Percentiles rank a stretch among this genome's conserved stretches.
Conservation (phyloP, 305 asterid species). For the Fraxinus latifolia region DNA sequence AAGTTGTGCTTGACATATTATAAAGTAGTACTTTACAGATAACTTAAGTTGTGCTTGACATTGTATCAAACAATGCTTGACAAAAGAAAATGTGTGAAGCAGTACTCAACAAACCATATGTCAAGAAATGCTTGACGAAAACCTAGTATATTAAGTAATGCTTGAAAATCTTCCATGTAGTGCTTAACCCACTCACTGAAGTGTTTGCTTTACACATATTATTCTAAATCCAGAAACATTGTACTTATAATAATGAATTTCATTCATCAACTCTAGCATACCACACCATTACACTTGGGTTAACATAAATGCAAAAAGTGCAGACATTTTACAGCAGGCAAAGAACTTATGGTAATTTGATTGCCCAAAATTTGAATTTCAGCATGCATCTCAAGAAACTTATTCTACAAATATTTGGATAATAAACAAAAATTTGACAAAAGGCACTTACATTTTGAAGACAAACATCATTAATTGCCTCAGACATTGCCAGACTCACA, state of each 20-base stretch:
- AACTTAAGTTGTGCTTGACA: not conserved
- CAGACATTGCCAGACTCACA: constrained; percentile 79
- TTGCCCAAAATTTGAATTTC: constrained; percentile 1
- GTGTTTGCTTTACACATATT: not conserved
- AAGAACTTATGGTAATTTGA: not conserved
- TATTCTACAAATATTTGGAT: not conserved
- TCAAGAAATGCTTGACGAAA: not conserved
- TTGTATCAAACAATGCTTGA: not conserved
- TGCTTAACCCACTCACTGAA: not conserved
- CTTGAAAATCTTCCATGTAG: not conserved
- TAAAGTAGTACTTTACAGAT: not conserved
- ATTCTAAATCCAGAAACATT: not conserved
- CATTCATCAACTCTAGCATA: not conserved
- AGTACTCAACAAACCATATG: not conserved
- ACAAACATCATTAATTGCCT: constrained; percentile 76
- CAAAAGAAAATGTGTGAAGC: not conserved
- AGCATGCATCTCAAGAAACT: not conserved
- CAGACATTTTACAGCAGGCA: not conserved
- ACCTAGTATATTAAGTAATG: not conserved
- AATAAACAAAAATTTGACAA: not conserved
- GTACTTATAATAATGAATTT: not conserved
- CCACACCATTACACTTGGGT: not conserved
- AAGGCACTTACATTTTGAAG: constrained; percentile 47
- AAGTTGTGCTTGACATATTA: not conserved
- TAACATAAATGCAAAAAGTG: not conserved